Evolutionary conservation across 805 yeast genomes (phyloP).

Genomic region (Torulaspora indica): DNA sequence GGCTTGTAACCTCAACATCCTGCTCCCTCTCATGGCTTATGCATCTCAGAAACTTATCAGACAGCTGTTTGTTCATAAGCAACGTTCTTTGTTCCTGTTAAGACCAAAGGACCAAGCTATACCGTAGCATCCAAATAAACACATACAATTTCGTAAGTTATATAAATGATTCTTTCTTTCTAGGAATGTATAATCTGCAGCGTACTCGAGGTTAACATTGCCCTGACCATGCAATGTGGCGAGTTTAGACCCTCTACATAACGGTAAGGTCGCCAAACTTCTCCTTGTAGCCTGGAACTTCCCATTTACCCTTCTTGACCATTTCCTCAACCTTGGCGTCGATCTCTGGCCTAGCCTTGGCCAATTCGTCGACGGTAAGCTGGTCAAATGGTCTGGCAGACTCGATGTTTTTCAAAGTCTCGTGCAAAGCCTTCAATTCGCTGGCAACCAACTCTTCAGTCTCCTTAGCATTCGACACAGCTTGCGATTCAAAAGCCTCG

Average conservation of each 20-base stretch:
- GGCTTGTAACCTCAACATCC: constrained; percentile 47
- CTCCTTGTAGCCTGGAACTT: constrained; percentile 96
- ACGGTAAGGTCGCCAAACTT: constrained; percentile 96
- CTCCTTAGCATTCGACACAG: constrained; percentile 88
- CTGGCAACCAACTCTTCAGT: constrained; percentile 85
- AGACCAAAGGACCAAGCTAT: neutral
- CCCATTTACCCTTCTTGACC: constrained; percentile 96
- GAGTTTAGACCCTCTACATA: constrained; percentile 45
- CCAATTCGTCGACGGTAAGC: constrained; percentile 91
- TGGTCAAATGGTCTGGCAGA: constrained; percentile 96
- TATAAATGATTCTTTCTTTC: constrained; percentile 3
- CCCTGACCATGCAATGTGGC: constrained; percentile 3
- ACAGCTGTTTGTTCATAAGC: constrained; percentile 32
- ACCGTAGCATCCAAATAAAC: neutral
- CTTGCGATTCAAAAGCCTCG: constrained; percentile 90
- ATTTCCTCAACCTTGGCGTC: constrained; percentile 92
- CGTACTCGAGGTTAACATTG: constrained; percentile 2
- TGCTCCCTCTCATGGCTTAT: constrained; percentile 47
- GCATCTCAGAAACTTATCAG: constrained; percentile 39
- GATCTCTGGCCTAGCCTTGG: constrained; percentile 94
- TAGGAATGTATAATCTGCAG: constrained; percentile 9
- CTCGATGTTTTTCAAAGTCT: constrained; percentile 89
- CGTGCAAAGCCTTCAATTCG: constrained; percentile 80
- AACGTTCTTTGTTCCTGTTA: neutral
- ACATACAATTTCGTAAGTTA: constrained; percentile 5